Evolutionary conservation across 1,284 basidiomycete species (phyloP).

Genomic region (Puccinia coronata): DNA sequence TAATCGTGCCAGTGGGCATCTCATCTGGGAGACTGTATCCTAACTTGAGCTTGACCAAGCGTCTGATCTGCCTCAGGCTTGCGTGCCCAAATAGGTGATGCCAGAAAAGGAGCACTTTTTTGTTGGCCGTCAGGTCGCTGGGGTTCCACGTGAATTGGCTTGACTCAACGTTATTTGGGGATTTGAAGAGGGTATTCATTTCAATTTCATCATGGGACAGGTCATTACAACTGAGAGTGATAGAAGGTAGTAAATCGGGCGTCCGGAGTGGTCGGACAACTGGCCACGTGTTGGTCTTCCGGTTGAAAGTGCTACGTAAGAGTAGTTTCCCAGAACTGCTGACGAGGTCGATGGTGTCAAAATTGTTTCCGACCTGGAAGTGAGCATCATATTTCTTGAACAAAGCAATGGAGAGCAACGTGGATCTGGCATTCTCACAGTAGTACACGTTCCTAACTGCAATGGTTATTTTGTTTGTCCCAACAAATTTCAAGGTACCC

Average conservation of each 20-base stretch:
- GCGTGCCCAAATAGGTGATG: conserved; percentile 8
- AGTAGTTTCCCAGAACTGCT: not conserved
- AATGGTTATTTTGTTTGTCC: not conserved
- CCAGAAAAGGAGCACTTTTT: conserved; percentile 8
- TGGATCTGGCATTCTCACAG: conserved; percentile 16
- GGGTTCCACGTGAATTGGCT: not conserved
- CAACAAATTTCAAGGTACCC: not conserved
- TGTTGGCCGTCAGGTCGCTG: not conserved
- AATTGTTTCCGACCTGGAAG: not conserved
- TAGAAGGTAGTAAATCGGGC: no score
- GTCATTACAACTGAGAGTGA: no score
- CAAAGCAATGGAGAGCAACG: not conserved
- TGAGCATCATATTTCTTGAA: not conserved
- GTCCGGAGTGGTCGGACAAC: not conserved
- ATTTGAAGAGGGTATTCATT: not conserved
- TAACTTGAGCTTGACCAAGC: not conserved
- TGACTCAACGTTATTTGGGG: not conserved
- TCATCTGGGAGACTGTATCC: not conserved
- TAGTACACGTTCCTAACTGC: not conserved
- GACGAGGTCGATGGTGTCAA: not conserved
- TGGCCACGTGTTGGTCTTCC: not conserved
- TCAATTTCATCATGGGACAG: not conserved
- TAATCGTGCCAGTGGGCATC: not conserved
- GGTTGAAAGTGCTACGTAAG: not conserved
- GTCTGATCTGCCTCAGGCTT: not conserved